Base-by-base conservation (phyloP, 495 filamentous ascomycete genomes). In the Lophium mytilinum region DNA sequence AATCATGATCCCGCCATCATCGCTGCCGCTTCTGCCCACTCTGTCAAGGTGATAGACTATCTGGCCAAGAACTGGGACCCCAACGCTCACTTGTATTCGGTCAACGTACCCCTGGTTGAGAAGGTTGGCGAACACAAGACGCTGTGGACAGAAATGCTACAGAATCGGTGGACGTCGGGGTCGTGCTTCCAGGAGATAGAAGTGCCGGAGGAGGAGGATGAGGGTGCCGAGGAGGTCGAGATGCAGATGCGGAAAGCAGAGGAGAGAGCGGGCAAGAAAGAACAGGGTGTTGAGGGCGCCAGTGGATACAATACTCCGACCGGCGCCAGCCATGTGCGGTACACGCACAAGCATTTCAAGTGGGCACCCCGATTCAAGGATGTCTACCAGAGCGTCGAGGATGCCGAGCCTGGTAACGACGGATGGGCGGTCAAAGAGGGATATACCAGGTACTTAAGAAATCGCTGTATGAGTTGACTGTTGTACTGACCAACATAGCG, bases 351-450 rank as follows among this genome's bases (percentile, higher is more conserved):
- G 69, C 88, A 95, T 69, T 98, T 96, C 74, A 88, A 88, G 71
- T 98, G 93, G 93, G 80, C 86, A 54, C 93, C 93, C 0, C 82
- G 82, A 54, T 93, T 96, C 69, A 73, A 79, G 17, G 90, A 96
- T 74, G 87, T 98, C 1, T 85, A 87, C 68, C 78, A 83, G 58
- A 90, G 85, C 51, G 89, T 96, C 24, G 85, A 93, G 60, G 81
- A 87, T 55, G 81, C 83, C 53, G 73, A 73, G 48, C 87, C 89
- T 14, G 93, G 93, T 19, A 94, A 91, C 70, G 93, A 98, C 76
- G 93, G 93, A 37, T 96, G 92, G 93, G 84, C 83, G 12, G 86
- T 98, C 11, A 87, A 87, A 69, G 83, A 91, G 69, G 87, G 89
- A 41, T 85, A 86, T 73, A 90, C 90, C 5, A 95, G 90, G 90